Base-by-base conservation (phyloP, 306 rosid species). In the Vigna unguiculata region DNA sequence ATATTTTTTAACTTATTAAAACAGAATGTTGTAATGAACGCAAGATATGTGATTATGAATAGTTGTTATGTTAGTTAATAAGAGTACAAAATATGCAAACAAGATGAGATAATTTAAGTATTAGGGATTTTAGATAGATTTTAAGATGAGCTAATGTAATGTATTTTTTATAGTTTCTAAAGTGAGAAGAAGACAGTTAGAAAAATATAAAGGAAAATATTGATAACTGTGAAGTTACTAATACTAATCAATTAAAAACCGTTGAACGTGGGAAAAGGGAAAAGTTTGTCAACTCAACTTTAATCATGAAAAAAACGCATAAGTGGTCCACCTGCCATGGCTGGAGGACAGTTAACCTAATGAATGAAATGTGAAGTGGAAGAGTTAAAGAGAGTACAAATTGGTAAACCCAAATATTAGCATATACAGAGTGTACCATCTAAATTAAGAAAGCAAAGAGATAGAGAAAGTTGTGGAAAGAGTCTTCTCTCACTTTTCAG, bases 271-370 rank as follows among this genome's bases (percentile, higher is more conserved):
- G 34, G 21, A 2, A 30, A 14, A 6, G 21, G 2, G 21, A 2
- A 30, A 14, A 6, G 21, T 2, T 22, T 24, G 19, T 11, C 12
- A 59, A 59, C 3, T 11, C 11, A 59, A 59, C 13, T 14, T 58
- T 58, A 25, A 58, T 25, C 0, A 58, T 58, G 38, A 6, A 1
- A 58, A 58, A 25, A 58, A 25, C 2, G 64, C 45, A 40, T 65
- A 57, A 62, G 32, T 36, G 71, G 47, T 70, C 53, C n/a, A 53
- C 43, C 40, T 60, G 61, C 78, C 22, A 41, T 5, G 14, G 51
- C 34, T 60, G 69, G 68, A 40, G 9, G 9, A 76, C 81, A 74
- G 20, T 68, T 11, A 61, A 13, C 22, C 17, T 47, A 19, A 4
- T 17, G 61, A 74, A 74, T 36, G 55, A 55, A 11, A 64, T 20